Conservation (phyloP, 208 protist genomes). For the Giardia duodenalis region DNA sequence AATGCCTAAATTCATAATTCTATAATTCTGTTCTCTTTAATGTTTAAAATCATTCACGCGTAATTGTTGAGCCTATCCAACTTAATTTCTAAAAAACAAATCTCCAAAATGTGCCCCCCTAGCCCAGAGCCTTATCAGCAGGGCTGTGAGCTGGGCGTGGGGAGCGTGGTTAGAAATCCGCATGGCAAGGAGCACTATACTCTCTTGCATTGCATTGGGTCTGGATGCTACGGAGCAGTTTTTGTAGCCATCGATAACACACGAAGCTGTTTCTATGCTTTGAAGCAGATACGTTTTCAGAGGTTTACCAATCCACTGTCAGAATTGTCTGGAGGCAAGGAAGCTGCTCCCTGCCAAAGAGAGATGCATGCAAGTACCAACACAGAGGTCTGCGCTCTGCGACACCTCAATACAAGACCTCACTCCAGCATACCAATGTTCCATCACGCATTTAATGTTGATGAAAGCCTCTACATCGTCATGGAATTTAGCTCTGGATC, state of each 20-base stretch:
- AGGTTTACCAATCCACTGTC: too few relatives aligned
- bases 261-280: background rate
- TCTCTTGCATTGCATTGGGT: background rate
- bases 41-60: too few relatives aligned
- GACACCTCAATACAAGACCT: background rate
- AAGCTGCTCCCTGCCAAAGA: background rate
- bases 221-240: background rate
- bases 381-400: background rate
- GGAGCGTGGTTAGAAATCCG: too few relatives aligned
- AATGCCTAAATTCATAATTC: too few relatives aligned
- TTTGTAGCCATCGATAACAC: background rate
- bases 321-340: too few relatives aligned
- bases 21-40: too few relatives aligned
- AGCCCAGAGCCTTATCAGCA: too few relatives aligned
- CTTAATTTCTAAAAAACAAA: too few relatives aligned
- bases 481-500: background rate
- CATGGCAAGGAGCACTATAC: background rate
- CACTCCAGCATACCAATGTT: background rate
- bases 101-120: too few relatives aligned
- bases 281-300: constrained; percentile 4
- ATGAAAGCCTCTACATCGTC: background rate
- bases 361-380: too few relatives aligned
- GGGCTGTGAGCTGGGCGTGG: too few relatives aligned
- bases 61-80: too few relatives aligned
- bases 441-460: background rate